Evolutionary conservation across 805 yeast species (phyloP).

Genomic region (Candida schatavii): DNA sequence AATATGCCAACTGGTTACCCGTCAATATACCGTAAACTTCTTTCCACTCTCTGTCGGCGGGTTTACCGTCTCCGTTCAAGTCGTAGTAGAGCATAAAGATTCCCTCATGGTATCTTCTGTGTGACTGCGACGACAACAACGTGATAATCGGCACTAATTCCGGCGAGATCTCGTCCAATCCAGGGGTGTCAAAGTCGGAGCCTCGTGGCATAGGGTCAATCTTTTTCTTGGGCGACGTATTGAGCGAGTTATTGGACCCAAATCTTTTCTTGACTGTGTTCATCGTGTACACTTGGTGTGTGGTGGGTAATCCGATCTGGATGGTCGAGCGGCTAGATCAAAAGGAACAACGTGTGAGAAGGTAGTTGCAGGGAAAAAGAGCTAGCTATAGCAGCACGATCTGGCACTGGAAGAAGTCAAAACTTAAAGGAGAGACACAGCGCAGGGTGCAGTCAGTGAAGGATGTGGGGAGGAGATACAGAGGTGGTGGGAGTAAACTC

Average conservation of each 20-base stretch:
- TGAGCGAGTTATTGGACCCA: slow-evolving; percentile 15
- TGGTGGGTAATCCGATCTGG: too few relatives aligned
- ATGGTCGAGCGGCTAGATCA: too few relatives aligned
- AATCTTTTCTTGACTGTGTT: slow-evolving; percentile 24
- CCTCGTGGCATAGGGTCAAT: slow-evolving; percentile 2
- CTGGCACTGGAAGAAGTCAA: too few relatives aligned
- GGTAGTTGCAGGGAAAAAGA: too few relatives aligned
- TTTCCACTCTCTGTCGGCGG: slow-evolving; percentile 80
- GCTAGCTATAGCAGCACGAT: too few relatives aligned
- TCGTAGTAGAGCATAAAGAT: slow-evolving; percentile 69
- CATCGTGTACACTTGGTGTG: too few relatives aligned
- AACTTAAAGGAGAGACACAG: too few relatives aligned
- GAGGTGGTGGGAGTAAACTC: too few relatives aligned
- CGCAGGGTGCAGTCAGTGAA: too few relatives aligned
- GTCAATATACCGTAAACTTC: slow-evolving; percentile 90
- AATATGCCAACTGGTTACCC: slow-evolving; percentile 88
- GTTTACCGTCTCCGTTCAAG: slow-evolving; percentile 79
- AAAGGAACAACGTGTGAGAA: too few relatives aligned
- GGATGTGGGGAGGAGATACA: too few relatives aligned
- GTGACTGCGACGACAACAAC: slow-evolving; percentile 67
- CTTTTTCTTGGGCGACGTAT: slow-evolving; percentile 14
- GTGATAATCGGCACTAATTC: slow-evolving; percentile 72
- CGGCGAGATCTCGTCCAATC: slow-evolving; percentile 34
- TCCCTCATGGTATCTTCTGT: slow-evolving; percentile 74
- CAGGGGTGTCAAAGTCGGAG: slow-evolving; percentile 4